These are phyloP conservation scores for Aspergillus diversus DNA, from an alignment of 495 filamentous ascomycete species.

Conservation along the genomic window DNA sequence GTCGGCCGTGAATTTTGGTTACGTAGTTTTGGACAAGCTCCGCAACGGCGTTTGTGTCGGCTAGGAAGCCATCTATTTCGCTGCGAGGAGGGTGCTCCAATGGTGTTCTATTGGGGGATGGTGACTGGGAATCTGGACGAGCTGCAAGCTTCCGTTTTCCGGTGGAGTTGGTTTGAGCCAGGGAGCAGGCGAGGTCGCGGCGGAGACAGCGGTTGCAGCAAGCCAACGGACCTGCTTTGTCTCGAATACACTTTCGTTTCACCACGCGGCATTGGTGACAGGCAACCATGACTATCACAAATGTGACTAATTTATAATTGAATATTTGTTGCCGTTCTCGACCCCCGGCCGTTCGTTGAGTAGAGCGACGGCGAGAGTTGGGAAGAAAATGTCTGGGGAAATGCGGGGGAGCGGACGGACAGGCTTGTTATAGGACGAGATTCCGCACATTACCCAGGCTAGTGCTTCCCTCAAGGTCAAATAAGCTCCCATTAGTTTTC, in stretches of 20 bases:
- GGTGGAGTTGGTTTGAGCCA: neutral
- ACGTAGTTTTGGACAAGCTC: conserved; percentile 8
- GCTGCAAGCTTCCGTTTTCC: neutral
- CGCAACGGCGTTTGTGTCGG: neutral
- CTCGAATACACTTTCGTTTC: neutral
- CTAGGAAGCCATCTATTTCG: neutral
- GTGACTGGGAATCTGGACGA: neutral
- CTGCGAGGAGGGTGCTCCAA: neutral
- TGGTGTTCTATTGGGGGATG: neutral
- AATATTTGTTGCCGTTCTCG: no score
- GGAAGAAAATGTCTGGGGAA: no score
- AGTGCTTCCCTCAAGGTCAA: no score
- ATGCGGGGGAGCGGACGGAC: no score
- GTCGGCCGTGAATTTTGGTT: conserved; percentile 11
- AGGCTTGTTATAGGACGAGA: no score
- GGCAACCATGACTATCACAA: neutral
- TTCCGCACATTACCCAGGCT: no score
- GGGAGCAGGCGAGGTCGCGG: neutral
- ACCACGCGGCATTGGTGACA: neutral
- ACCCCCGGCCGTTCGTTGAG: no score
- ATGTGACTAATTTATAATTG: no score
- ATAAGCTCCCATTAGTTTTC: no score
- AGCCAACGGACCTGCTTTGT: neutral
- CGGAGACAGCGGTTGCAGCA: neutral
- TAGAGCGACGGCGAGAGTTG: no score